A percentile compares a stretch with the other conserved stretches of the same genome.
Evolutionary conservation across 345 rosid species (phyloP).

Genomic region (Isatis tinctoria): DNA sequence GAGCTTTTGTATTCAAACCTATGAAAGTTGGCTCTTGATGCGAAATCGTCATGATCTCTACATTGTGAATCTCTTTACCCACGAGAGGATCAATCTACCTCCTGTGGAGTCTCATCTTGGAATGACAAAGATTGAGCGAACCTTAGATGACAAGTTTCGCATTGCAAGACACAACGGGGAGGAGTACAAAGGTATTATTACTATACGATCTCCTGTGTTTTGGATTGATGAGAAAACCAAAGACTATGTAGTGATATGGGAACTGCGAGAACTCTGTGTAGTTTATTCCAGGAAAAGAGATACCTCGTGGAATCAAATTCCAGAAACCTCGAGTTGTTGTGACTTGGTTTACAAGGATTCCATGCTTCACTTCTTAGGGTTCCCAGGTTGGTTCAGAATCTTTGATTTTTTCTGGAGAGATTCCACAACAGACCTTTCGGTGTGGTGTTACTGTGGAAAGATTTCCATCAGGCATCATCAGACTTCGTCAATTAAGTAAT

Average conservation of each 20-base stretch:
- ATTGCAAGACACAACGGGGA: neutral
- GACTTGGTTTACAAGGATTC: neutral
- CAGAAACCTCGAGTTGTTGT: neutral
- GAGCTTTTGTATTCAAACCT: neutral
- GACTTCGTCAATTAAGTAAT: neutral
- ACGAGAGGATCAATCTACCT: neutral
- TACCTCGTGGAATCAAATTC: neutral
- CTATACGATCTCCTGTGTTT: neutral
- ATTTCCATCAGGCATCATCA: neutral
- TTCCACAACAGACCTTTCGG: neutral
- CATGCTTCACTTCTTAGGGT: neutral
- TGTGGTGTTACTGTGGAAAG: neutral
- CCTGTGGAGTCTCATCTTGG: neutral
- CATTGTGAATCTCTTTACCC: neutral
- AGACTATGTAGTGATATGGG: neutral
- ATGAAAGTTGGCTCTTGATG: neutral
- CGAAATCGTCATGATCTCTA: neutral
- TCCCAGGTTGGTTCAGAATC: neutral
- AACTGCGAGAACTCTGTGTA: neutral
- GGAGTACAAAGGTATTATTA: neutral
- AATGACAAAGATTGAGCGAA: neutral
- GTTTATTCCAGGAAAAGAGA: neutral
- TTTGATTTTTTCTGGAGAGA: neutral
- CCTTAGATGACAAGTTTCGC: neutral
- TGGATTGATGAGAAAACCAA: neutral